Evolutionary conservation across 2,329 filamentous ascomycete genomes (phyloP).

Genomic region (Thielaviopsis punctulata): DNA sequence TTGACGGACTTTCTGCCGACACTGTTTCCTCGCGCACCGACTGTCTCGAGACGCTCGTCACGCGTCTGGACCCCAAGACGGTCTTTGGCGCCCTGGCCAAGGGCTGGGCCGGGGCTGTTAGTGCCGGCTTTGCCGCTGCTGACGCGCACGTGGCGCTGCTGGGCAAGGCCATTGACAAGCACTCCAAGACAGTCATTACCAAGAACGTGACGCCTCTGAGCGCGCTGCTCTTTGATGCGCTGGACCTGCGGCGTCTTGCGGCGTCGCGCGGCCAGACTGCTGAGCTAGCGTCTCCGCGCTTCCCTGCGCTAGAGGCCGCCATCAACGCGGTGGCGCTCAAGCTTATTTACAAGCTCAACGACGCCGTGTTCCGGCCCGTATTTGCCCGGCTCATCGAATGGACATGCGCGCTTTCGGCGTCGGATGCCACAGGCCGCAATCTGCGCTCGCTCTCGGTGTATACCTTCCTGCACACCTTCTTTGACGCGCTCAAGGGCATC

Average conservation of each 20-base stretch:
- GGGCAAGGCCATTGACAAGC: slow-evolving; percentile 53
- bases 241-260: slow-evolving; percentile 49
- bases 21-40: slow-evolving; percentile 47
- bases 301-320: slow-evolving; percentile 43
- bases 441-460: slow-evolving; percentile 62
- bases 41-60: slow-evolving; percentile 58
- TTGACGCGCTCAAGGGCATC: slow-evolving; percentile 76
- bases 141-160: slow-evolving; percentile 54
- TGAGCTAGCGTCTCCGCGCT: slow-evolving; percentile 27
- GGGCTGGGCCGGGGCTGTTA: slow-evolving; percentile 51
- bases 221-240: slow-evolving; percentile 38
- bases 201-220: slow-evolving; percentile 59
- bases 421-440: slow-evolving; percentile 38
- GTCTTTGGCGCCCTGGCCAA: slow-evolving; percentile 55
- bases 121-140: slow-evolving; percentile 43
- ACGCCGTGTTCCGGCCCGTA: slow-evolving; percentile 79
- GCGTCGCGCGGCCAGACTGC: slow-evolving; percentile 28
- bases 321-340: slow-evolving; percentile 59
- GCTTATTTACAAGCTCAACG: slow-evolving; percentile 94
- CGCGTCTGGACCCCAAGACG: slow-evolving; percentile 59
- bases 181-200: slow-evolving; percentile 60
- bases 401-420: slow-evolving; percentile 46
- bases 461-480: slow-evolving; percentile 64
- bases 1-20: slow-evolving; percentile 37
- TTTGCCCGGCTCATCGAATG: slow-evolving; percentile 79